Conservation (phyloP, 2,329 filamentous ascomycete genomes). For the Fusarium sterilihyphosum region DNA sequence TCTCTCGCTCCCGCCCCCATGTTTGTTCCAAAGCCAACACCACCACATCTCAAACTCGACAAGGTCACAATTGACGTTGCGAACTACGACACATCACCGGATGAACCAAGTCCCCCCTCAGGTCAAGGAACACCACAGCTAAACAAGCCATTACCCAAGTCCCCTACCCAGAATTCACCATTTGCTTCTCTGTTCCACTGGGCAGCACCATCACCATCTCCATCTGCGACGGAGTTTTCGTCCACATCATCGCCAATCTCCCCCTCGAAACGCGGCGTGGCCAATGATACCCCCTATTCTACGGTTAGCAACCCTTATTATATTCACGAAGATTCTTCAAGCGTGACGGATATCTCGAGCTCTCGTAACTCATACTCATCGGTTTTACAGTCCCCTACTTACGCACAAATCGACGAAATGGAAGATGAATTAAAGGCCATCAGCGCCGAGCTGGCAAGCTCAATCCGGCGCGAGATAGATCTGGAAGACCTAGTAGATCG, state of each 20-base stretch:
- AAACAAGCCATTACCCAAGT: conserved; percentile 66
- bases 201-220: conserved; percentile 58
- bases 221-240: conserved; percentile 61
- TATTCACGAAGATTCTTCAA: conserved; percentile 50
- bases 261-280: conserved; percentile 49
- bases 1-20: conserved; percentile 59
- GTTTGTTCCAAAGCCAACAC: conserved; percentile 60
- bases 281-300: conserved; percentile 47
- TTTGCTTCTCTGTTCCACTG: conserved; percentile 66
- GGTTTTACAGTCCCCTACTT: conserved; percentile 56
- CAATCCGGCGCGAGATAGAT: conserved; percentile 95
- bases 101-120: conserved; percentile 42
- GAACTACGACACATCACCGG: conserved; percentile 40
- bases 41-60: conserved; percentile 63
- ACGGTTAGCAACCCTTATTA: conserved; percentile 45
- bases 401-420: conserved; percentile 79
- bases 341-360: conserved; percentile 54
- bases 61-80: conserved; percentile 49
- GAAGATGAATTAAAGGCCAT: conserved; percentile 95
- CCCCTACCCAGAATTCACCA: conserved; percentile 59
- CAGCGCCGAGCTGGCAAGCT: conserved; percentile 89
- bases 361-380: conserved; percentile 64
- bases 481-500: conserved; percentile 93
- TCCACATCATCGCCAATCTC: conserved; percentile 65
- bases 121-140: conserved; percentile 51